Evolutionary conservation across 2,329 filamentous ascomycete species (phyloP), one percentile per base, ranked within the genome.

Genomic region (Stachybotrys elegans): DNA sequence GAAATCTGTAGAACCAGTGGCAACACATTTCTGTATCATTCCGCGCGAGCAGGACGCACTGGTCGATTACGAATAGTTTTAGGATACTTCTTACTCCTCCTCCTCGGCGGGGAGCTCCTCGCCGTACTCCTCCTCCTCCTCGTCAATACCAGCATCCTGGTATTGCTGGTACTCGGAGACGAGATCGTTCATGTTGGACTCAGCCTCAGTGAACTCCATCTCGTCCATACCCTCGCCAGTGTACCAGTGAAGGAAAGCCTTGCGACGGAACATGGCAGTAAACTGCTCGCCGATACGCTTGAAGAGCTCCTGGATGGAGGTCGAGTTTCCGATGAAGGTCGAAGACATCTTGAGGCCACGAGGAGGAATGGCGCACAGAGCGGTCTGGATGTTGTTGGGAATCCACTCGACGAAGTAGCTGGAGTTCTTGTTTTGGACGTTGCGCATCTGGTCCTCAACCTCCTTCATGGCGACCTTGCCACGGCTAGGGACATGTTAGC

Each of bases 211-310:
- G 81, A 98, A 98, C 79, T 98, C 93, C 93, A 98, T 97, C 86
- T 98, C 93, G 76, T 98, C 93, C 93, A 98, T 98, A 78, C 93
- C 93, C 83, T 98, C 93, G 67, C 91, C 91, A 83, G 93, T 98
- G 79, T 98, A 98, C 93, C 93, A 98, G 81, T 97, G 93, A 83
- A 98, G 88, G 90, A 98, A 98, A 84, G 93, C 93, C 88, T 97
- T 98, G 77, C 93, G 90, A 78, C 93, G 84, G 86, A 98, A 98
- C 93, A 98, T 98, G 69, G 91, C 93, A 76, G 86, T 91, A 84
- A 98, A 98, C 78, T 98, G 93, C 74, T 98, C 93, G 68, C 93
- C 93, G 61, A 98, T 79, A 83, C 93, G 92, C 89, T 98, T 97
- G 88, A 98, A 98, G 62, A 98, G 88, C 79, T 98, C 93, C 81